phyloP scores from a whole-genome alignment of 768 basidiomycete species.

The Lentinula aciculospora region DNA sequence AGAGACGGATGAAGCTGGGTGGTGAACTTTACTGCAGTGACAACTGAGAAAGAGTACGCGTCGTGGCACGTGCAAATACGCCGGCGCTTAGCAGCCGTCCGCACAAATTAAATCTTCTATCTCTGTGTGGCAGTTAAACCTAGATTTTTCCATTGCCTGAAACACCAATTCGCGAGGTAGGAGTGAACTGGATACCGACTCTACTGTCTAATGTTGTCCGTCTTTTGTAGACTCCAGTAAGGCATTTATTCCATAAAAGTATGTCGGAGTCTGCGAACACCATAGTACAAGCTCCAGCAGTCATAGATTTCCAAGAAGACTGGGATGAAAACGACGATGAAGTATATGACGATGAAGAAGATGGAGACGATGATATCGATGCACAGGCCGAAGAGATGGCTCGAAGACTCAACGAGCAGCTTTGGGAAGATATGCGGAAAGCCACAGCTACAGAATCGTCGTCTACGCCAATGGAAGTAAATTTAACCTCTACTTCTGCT shows the following conservation, averaged over 20 bases:
- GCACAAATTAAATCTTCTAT: no score
- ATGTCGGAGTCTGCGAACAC: not conserved
- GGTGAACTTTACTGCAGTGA: not conserved
- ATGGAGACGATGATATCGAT: slow-evolving; percentile 34
- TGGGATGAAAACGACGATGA: slow-evolving; percentile 37
- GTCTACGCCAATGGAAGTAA: not conserved
- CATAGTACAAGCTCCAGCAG: not conserved
- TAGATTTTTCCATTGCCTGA: no score
- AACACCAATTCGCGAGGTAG: no score
- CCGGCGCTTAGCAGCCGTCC: no score
- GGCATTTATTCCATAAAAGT: not conserved
- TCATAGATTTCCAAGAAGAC: slow-evolving; percentile 19
- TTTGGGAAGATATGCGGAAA: slow-evolving; percentile 72
- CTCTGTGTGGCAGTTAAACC: not conserved
- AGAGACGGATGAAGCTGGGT: not conserved
- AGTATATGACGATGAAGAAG: slow-evolving; percentile 32
- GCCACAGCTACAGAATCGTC: slow-evolving; percentile 36
- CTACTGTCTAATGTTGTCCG: not conserved
- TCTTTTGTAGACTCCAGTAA: not conserved
- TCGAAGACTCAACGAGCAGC: slow-evolving; percentile 65
- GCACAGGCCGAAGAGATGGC: slow-evolving; percentile 75
- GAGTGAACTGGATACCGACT: no score
- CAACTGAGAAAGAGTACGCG: not conserved
- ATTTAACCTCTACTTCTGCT: not conserved
- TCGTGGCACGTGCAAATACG: not conserved